Evolutionary conservation across 257 asterid genomes (phyloP), one percentile per base, ranked within the genome.

Genomic region (Paulownia fortunei): DNA sequence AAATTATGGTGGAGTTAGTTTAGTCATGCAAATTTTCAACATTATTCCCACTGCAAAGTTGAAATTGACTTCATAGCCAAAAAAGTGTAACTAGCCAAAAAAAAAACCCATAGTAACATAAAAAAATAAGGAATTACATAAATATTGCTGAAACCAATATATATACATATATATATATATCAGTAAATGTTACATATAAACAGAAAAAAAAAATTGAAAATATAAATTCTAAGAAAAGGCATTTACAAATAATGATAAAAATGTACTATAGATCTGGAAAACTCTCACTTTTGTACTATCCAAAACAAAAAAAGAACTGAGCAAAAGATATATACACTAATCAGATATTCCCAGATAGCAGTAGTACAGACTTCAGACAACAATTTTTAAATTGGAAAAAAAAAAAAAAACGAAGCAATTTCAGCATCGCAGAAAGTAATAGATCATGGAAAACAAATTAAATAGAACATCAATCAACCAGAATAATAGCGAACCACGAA

Each of bases 31-130:
- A 61, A 16, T 34, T 13, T 19, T 15, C 11, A 71, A 36, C 65
- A 58, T 26, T 27, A 23, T 74, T 52, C 69, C 55, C 6, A 49
- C 9, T 51, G 51, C 41, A 56, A 24, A 62, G 42, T 21, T 19
- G 61, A 36, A 27, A 41, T 52, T 61, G 60, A 69, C 49, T 69
- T 65, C 73, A 42, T 49, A 24, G 21, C 59, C 65, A 47, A 78
- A 30, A 44, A 26, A 15, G 2, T 12, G 5, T 10, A 19, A 3
- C 8, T 34, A 19, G 24, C 13, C 44, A 24, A 3, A 51, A 16
- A 54, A 11, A 5, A 32, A 21, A 73, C 9, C 19, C n/a, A 19
- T 2, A 36, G 13, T 1, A 15, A n/a, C 26, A 26, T 12, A 26
- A 0, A 24, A 47, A 26, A 61, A 26, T 0, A 19, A 66, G 19